Conservation (phyloP, 2,329 filamentous ascomycete genomes). For the Botrytis elliptica region DNA sequence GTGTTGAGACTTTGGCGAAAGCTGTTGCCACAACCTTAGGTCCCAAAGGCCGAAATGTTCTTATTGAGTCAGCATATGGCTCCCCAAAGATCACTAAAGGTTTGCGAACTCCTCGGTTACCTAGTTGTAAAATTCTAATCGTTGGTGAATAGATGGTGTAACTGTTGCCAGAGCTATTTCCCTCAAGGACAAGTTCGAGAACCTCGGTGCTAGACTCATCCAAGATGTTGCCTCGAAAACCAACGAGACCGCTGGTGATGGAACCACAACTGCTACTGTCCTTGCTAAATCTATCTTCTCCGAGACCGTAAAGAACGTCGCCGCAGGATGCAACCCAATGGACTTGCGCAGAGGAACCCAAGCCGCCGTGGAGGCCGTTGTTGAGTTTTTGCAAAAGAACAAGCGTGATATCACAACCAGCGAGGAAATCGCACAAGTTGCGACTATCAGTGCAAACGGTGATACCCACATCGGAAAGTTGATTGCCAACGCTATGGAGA, state of each 20-base stretch:
- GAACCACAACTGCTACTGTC: constrained; percentile 96
- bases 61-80: constrained; percentile 98
- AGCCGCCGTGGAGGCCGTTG: constrained; percentile 90
- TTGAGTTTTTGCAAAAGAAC: constrained; percentile 91
- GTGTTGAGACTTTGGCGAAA: constrained; percentile 95
- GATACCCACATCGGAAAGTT: constrained; percentile 93
- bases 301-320: constrained; percentile 99
- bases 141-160: constrained; percentile 65
- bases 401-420: constrained; percentile 98
- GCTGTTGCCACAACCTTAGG: constrained; percentile 95
- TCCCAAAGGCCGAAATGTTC: constrained; percentile 95
- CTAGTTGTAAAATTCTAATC: neutral
- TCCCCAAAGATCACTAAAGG: constrained; percentile 99
- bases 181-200: constrained; percentile 99
- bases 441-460: constrained; percentile 96
- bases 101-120: constrained; percentile 46
- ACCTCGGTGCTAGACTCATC: constrained; percentile 92
- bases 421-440: constrained; percentile 95
- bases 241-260: constrained; percentile 97
- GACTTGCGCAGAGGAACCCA: constrained; percentile 96
- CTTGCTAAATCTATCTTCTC: constrained; percentile 98
- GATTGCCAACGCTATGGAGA: constrained; percentile 98
- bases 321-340: constrained; percentile 99
- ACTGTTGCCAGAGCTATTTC: constrained; percentile 86
- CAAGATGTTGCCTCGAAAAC: constrained; percentile 99